These are phyloP conservation scores for Hemileccinum impolitum DNA, from an alignment of 768 basidiomycete genomes.

Conservation along the genomic window DNA sequence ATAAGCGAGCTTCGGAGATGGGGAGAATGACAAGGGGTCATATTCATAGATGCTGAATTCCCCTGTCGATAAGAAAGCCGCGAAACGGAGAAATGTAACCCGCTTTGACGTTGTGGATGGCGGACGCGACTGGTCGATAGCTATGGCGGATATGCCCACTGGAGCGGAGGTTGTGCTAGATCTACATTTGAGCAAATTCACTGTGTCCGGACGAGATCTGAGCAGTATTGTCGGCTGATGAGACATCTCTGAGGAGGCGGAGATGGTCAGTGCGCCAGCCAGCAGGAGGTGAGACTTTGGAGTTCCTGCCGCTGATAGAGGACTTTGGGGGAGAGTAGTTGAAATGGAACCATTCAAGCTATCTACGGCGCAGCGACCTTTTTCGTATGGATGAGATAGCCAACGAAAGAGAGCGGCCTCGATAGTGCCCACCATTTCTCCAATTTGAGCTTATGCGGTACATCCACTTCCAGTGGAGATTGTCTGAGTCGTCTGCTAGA, in stretches of 20 bases:
- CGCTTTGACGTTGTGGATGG: slow-evolving; percentile 29
- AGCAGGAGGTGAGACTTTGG: slow-evolving; percentile 46
- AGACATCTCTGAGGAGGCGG: slow-evolving; percentile 43
- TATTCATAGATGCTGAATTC: slow-evolving; percentile 61
- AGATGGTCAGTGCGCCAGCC: slow-evolving; percentile 58
- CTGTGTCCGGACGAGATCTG: slow-evolving; percentile 16
- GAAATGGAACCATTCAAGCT: slow-evolving; percentile 21
- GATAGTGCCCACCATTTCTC: slow-evolving; percentile 57
- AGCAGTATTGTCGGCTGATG: slow-evolving; percentile 19
- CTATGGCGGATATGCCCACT: slow-evolving; percentile 57
- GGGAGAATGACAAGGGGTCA: slow-evolving; percentile 42
- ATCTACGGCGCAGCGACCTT: slow-evolving; percentile 64
- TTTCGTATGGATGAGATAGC: slow-evolving; percentile 18
- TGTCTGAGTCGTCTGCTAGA: slow-evolving; percentile 27
- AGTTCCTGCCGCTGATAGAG: background rate
- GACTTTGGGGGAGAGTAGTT: slow-evolving; percentile 1
- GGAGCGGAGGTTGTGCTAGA: slow-evolving; percentile 32
- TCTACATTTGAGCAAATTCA: slow-evolving; percentile 44
- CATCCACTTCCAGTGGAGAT: slow-evolving; percentile 79
- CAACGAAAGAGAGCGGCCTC: slow-evolving; percentile 11
- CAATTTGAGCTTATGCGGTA: slow-evolving; percentile 82
- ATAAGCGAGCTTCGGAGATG: slow-evolving; percentile 44
- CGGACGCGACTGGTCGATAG: slow-evolving; percentile 73
- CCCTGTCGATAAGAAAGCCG: slow-evolving; percentile 63
- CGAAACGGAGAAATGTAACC: slow-evolving; percentile 41